Evolutionary conservation across 768 basidiomycete genomes (phyloP).

Genomic region (Termitomyces sp.): DNA sequence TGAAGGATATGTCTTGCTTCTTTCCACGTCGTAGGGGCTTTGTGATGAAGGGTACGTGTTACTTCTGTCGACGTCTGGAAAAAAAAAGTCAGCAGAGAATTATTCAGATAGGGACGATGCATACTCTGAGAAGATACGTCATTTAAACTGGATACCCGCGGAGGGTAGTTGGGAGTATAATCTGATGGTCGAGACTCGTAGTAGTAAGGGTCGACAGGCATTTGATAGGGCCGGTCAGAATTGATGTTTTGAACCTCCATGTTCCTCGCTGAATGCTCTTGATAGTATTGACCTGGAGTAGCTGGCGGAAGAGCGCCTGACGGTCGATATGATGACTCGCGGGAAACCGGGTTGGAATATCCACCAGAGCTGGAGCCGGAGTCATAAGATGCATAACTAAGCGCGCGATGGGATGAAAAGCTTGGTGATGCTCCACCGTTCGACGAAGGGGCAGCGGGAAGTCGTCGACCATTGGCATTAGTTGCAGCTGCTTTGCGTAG

Average conservation of each 20-base stretch:
- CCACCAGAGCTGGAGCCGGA: slow-evolving; percentile 16
- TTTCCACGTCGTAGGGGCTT: slow-evolving; percentile 4
- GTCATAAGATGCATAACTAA: slow-evolving; percentile 13
- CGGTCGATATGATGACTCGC: slow-evolving; percentile 20
- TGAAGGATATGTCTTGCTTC: neutral
- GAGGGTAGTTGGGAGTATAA: slow-evolving; percentile 1
- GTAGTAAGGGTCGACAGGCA: slow-evolving; percentile 12
- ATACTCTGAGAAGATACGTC: slow-evolving; percentile 6
- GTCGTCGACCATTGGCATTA: slow-evolving; percentile 20
- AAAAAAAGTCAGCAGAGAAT: neutral
- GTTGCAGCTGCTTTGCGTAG: slow-evolving; percentile 22
- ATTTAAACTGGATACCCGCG: slow-evolving; percentile 1
- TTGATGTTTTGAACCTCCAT: slow-evolving; percentile 8
- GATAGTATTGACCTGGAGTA: slow-evolving; percentile 19
- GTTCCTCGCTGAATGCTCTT: slow-evolving; percentile 2
- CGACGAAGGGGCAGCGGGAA: slow-evolving; percentile 18
- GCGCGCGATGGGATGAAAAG: slow-evolving; percentile 11
- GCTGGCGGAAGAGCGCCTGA: slow-evolving; percentile 23
- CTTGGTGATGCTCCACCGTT: slow-evolving; percentile 13
- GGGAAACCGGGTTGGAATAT: slow-evolving; percentile 15
- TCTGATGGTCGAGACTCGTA: slow-evolving; percentile 10
- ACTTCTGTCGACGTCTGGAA: slow-evolving; percentile 7
- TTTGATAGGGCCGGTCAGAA: slow-evolving; percentile 13
- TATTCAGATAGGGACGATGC: neutral
- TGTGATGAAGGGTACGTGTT: slow-evolving; percentile 8